A percentile compares a stretch with the other conserved stretches of the same genome.
Evolutionary conservation across 768 basidiomycete species (phyloP).

Genomic region (Boletus fagicola): DNA sequence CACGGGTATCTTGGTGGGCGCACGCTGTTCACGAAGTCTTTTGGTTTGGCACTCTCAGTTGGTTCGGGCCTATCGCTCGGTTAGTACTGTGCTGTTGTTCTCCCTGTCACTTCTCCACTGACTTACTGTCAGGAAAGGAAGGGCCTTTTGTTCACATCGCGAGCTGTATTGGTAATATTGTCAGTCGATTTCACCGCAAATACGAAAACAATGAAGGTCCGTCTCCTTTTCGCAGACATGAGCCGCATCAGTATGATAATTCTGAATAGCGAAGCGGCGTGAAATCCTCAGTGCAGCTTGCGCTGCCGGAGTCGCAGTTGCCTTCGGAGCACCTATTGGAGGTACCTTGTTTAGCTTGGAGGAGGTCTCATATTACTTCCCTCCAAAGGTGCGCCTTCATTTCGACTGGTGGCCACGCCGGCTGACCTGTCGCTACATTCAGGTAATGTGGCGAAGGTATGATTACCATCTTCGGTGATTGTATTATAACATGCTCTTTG

Average conservation of each 20-base stretch:
- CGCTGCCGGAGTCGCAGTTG: conserved; percentile 96
- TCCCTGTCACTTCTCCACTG: not conserved
- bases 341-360: conserved; percentile 91
- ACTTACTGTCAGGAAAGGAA: conserved; percentile 50
- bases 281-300: conserved; percentile 95
- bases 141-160: conserved; percentile 91
- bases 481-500: conserved; percentile 14
- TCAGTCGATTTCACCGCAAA: conserved; percentile 80
- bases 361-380: conserved; percentile 96
- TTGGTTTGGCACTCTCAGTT: conserved; percentile 87
- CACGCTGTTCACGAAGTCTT: conserved; percentile 84
- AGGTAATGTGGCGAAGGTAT: conserved; percentile 94
- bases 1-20: conserved; percentile 94
- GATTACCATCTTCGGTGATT: conserved; percentile 9
- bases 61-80: conserved; percentile 90
- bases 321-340: conserved; percentile 95
- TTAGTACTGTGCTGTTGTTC: conserved; percentile 20
- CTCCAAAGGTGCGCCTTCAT: conserved; percentile 64
- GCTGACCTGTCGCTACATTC: conserved; percentile 3
- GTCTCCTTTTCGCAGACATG: conserved; percentile 13
- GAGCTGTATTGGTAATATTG: conserved; percentile 89
- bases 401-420: not conserved
- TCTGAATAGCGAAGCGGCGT: conserved; percentile 72
- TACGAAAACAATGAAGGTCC: conserved; percentile 95
- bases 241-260: not conserved